Conservation (phyloP, 2,329 filamentous ascomycete species). For the Fusarium haematococcum region DNA sequence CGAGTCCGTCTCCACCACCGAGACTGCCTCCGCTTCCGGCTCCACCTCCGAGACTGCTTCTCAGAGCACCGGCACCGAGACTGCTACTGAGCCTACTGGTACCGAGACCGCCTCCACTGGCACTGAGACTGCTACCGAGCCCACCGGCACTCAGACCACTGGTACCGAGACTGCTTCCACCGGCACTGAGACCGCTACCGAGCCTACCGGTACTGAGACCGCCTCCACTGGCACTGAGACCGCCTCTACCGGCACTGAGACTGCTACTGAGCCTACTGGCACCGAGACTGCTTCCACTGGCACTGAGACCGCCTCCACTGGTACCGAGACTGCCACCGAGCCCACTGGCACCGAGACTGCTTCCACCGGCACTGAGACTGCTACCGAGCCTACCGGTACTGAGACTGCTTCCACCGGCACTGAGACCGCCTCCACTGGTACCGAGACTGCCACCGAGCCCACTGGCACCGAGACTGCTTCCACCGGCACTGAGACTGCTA, state of each 20-base stretch:
- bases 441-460: neutral
- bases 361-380: neutral
- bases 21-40: neutral
- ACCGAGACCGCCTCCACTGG: slow-evolving; percentile 9
- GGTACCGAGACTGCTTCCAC: neutral
- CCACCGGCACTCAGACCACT: slow-evolving; percentile 17
- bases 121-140: slow-evolving; percentile 12
- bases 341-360: neutral
- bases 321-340: neutral
- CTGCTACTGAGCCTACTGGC: slow-evolving; percentile 8
- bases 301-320: neutral
- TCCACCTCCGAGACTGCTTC: slow-evolving; percentile 1
- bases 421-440: neutral
- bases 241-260: neutral
- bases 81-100: slow-evolving; percentile 5
- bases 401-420: neutral
- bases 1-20: neutral
- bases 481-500: too few species aligned
- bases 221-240: neutral
- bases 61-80: neutral
- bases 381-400: neutral
- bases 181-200: neutral
- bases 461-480: slow-evolving; percentile 1
- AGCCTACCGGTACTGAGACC: neutral
- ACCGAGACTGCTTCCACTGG: neutral